phyloP scores from a whole-genome alignment of 441 rosid species.

The Metrosideros polymorpha region DNA sequence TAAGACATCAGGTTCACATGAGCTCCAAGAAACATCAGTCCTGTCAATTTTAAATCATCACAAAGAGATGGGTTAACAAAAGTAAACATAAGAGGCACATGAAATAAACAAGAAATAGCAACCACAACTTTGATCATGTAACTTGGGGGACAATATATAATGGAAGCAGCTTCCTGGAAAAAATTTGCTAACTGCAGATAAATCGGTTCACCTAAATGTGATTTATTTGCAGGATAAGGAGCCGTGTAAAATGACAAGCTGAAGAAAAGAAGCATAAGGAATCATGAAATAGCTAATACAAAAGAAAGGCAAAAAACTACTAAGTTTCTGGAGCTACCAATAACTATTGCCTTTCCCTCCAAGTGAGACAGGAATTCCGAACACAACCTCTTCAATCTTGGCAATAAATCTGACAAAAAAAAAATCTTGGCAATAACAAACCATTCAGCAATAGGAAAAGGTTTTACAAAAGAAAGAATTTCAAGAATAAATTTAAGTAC shows the following conservation, averaged over 20 bases:
- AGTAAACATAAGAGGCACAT: slow-evolving; percentile 12
- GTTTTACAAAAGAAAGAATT: no score
- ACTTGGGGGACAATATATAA: neutral
- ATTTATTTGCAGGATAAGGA: neutral
- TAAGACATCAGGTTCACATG: slow-evolving; percentile 77
- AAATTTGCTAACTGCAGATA: neutral
- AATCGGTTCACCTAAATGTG: neutral
- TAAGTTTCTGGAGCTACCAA: no score
- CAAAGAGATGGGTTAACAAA: slow-evolving; percentile 41
- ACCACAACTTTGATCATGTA: neutral
- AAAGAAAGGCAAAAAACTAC: no score
- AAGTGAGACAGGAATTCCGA: no score
- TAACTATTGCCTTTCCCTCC: no score
- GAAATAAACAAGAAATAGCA: slow-evolving; percentile 4
- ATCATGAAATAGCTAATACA: no score
- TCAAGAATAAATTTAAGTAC: no score
- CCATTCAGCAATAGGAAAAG: no score
- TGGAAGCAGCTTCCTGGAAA: neutral
- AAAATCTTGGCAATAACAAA: no score
- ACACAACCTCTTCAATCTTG: no score
- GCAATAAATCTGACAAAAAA: no score
- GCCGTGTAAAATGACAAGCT: neutral
- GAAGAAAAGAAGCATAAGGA: neutral
- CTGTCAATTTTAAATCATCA: slow-evolving; percentile 57
- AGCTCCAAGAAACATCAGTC: slow-evolving; percentile 90